phyloP scores from a whole-genome alignment of 495 filamentous ascomycete species.

The Rusavskia elegans region DNA sequence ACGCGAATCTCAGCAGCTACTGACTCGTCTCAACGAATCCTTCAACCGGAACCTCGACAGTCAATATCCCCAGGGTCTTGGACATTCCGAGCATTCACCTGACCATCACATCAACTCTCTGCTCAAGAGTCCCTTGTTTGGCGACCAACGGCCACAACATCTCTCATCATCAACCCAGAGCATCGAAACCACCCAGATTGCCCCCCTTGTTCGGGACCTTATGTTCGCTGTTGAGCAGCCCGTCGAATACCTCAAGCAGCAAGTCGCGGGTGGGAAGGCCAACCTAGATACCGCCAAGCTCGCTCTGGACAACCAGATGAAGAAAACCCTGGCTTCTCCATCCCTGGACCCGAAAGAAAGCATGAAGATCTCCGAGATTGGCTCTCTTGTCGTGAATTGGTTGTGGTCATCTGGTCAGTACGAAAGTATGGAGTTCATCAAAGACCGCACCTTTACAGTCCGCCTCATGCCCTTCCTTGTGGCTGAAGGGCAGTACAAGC shows the following conservation, averaged over 20 bases:
- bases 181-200: constrained; percentile 18
- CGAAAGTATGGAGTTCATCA: constrained; percentile 20
- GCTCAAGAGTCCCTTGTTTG: constrained; percentile 54
- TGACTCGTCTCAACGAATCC: constrained; percentile 54
- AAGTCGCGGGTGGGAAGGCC: constrained; percentile 20
- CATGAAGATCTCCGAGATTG: constrained; percentile 24
- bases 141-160: constrained; percentile 1
- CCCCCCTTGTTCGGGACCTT: constrained; percentile 11
- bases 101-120: constrained; percentile 46
- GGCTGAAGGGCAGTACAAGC: constrained; percentile 29
- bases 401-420: constrained; percentile 32
- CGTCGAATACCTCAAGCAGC: constrained; percentile 26
- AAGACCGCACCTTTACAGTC: constrained; percentile 15
- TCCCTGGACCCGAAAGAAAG: constrained; percentile 12
- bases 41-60: constrained; percentile 59
- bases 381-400: constrained; percentile 30
- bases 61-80: constrained; percentile 34
- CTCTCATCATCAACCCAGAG: not conserved
- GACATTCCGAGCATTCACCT: constrained; percentile 21
- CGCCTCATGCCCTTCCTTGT: constrained; percentile 29
- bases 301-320: constrained; percentile 18
- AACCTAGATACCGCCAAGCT: constrained; percentile 6
- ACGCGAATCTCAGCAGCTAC: constrained; percentile 50
- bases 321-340: constrained; percentile 15
- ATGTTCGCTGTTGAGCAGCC: constrained; percentile 20